Evolutionary conservation across 352 stramenopile species (phyloP).

Genomic region (Phytophthora pinifolia): DNA sequence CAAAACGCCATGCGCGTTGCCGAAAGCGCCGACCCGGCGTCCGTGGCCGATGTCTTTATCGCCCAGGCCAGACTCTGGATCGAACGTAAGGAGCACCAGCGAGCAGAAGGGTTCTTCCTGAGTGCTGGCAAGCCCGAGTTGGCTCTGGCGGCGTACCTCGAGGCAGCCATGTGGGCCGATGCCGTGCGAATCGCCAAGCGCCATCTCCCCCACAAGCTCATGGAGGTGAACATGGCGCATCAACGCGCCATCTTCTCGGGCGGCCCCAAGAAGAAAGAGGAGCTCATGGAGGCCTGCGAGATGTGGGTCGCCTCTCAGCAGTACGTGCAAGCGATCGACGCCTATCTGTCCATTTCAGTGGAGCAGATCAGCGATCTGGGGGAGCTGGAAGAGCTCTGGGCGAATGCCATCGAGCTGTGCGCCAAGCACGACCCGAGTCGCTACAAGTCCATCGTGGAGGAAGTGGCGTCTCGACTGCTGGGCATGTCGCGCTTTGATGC

Average conservation of each 20-base stretch:
- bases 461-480: constrained; percentile 84
- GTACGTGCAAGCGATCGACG: constrained; percentile 91
- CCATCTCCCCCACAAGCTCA: constrained; percentile 92
- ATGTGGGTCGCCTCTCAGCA: constrained; percentile 89
- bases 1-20: constrained; percentile 91
- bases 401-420: constrained; percentile 87
- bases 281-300: constrained; percentile 84
- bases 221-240: constrained; percentile 89
- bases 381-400: constrained; percentile 90
- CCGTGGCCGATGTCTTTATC: constrained; percentile 90
- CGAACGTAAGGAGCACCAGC: constrained; percentile 84
- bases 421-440: constrained; percentile 84
- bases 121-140: constrained; percentile 91
- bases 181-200: constrained; percentile 88
- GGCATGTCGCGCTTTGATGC: constrained; percentile 85
- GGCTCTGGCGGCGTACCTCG: constrained; percentile 85
- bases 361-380: constrained; percentile 64
- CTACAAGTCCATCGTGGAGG: constrained; percentile 89
- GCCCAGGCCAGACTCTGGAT: constrained; percentile 88
- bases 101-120: constrained; percentile 90
- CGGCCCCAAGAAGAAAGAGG: constrained; percentile 74
- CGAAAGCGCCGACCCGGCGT: constrained; percentile 87
- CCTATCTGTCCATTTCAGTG: constrained; percentile 84
- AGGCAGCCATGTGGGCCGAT: constrained; percentile 87
- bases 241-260: constrained; percentile 80